These are phyloP conservation scores for Calonectria pteridis DNA, from an alignment of 2,329 filamentous ascomycete species.

Conservation along the genomic window DNA sequence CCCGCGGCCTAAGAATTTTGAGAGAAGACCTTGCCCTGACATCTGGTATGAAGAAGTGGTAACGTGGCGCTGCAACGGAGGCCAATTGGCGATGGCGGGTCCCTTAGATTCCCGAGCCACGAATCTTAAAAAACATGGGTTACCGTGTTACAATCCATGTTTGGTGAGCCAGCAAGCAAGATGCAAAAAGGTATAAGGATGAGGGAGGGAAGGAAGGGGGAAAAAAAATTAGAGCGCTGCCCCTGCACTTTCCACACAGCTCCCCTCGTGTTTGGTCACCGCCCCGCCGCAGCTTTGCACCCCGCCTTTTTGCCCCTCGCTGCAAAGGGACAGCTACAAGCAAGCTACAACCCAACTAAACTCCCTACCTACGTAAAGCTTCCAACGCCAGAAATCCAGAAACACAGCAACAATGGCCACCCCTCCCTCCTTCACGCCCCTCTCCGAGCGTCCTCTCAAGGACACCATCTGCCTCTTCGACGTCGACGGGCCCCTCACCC, in stretches of 20 bases:
- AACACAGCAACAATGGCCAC: conserved; percentile 54
- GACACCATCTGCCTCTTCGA: conserved; percentile 97
- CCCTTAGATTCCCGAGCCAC: background rate
- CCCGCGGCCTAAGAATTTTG: background rate
- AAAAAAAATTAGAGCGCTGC: background rate
- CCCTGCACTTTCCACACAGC: conserved; percentile 2
- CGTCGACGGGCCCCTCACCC: conserved; percentile 92
- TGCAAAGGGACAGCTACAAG: conserved; percentile 4
- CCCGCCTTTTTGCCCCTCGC: conserved; percentile 27
- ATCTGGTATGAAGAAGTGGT: background rate
- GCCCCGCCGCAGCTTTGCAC: conserved; percentile 24
- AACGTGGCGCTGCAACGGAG: conserved; percentile 8
- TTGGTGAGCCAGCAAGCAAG: background rate
- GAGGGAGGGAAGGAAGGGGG: background rate
- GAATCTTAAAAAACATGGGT: background rate
- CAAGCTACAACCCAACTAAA: conserved; percentile 8
- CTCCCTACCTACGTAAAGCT: background rate
- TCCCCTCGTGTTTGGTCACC: conserved; percentile 24
- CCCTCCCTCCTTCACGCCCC: conserved; percentile 72
- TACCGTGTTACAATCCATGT: background rate
- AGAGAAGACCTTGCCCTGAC: background rate
- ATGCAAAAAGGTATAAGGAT: background rate
- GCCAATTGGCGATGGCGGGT: background rate
- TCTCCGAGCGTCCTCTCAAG: conserved; percentile 87
- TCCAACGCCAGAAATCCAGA: conserved; percentile 14